These are phyloP conservation scores for Bipolaris sorokiniana DNA, from an alignment of 2,329 filamentous ascomycete species.

Conservation along the genomic window DNA sequence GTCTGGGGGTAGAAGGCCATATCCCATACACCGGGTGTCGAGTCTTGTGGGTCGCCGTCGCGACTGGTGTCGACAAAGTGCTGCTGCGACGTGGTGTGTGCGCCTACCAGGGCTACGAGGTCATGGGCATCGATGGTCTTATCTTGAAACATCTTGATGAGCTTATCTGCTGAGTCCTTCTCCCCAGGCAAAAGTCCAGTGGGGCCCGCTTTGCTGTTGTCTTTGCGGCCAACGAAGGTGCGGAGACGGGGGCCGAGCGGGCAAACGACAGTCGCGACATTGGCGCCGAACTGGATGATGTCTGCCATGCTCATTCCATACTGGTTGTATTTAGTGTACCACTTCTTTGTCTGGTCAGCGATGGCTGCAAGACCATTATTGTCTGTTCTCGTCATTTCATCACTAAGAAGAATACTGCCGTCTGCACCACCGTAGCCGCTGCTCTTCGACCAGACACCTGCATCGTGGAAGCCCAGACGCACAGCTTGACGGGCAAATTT, in stretches of 20 bases:
- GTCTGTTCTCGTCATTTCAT: conserved; percentile 36
- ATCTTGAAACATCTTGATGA: conserved; percentile 46
- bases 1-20: conserved; percentile 48
- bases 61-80: conserved; percentile 42
- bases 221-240: conserved; percentile 49
- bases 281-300: conserved; percentile 49
- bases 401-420: conserved; percentile 41
- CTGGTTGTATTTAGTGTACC: conserved; percentile 42
- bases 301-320: conserved; percentile 49
- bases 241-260: conserved; percentile 49
- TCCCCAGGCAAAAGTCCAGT: conserved; percentile 45
- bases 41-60: conserved; percentile 47
- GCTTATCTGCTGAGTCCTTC: conserved; percentile 40
- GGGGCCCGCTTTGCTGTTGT: conserved; percentile 42
- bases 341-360: conserved; percentile 38
- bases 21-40: conserved; percentile 48
- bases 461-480: conserved; percentile 45
- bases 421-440: conserved; percentile 41
- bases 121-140: conserved; percentile 50
- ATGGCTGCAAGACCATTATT: conserved; percentile 40
- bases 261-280: conserved; percentile 48
- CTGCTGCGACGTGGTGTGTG: conserved; percentile 48
- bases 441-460: conserved; percentile 40
- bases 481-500: conserved; percentile 43
- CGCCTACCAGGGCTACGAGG: conserved; percentile 47